Evolutionary conservation across 2,329 filamentous ascomycete genomes (phyloP).

Genomic region (Ophidiomyces ophidiicola): DNA sequence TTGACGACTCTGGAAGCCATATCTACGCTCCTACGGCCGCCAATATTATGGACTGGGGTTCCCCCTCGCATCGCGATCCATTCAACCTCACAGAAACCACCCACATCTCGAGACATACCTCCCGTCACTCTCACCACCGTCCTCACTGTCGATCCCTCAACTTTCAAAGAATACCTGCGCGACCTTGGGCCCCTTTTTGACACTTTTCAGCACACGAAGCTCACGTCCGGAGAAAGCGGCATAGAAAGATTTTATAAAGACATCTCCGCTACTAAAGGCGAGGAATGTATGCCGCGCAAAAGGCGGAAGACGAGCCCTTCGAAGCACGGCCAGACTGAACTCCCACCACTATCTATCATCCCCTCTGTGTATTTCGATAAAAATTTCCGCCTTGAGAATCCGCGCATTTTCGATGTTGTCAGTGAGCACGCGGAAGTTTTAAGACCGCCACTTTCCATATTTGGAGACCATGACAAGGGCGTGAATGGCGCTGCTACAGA

Average conservation of each 20-base stretch:
- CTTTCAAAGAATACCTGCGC: constrained; percentile 62
- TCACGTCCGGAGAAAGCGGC: constrained; percentile 26
- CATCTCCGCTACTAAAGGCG: constrained; percentile 44
- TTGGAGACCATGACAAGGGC: constrained; percentile 46
- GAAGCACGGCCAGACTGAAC: constrained; percentile 49
- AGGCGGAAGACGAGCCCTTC: constrained; percentile 32
- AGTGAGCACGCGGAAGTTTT: constrained; percentile 77
- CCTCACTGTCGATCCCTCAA: constrained; percentile 54
- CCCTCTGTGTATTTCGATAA: constrained; percentile 76
- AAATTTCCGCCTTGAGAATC: constrained; percentile 76
- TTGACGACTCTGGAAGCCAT: constrained; percentile 45
- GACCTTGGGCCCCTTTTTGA: constrained; percentile 69
- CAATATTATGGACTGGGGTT: constrained; percentile 66
- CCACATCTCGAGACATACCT: constrained; percentile 68
- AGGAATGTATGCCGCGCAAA: constrained; percentile 45
- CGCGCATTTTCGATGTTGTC: constrained; percentile 75
- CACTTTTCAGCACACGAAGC: constrained; percentile 49
- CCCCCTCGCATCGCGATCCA: constrained; percentile 55
- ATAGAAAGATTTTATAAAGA: constrained; percentile 34
- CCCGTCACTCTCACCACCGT: constrained; percentile 73
- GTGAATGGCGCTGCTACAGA: constrained; percentile 39
- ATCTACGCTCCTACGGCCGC: constrained; percentile 66
- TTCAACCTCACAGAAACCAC: constrained; percentile 49
- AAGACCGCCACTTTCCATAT: too few relatives aligned
- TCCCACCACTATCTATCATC: constrained; percentile 69